These are phyloP conservation scores for Euphorbia peplus DNA, from an alignment of 345 rosid species.

Conservation along the genomic window DNA sequence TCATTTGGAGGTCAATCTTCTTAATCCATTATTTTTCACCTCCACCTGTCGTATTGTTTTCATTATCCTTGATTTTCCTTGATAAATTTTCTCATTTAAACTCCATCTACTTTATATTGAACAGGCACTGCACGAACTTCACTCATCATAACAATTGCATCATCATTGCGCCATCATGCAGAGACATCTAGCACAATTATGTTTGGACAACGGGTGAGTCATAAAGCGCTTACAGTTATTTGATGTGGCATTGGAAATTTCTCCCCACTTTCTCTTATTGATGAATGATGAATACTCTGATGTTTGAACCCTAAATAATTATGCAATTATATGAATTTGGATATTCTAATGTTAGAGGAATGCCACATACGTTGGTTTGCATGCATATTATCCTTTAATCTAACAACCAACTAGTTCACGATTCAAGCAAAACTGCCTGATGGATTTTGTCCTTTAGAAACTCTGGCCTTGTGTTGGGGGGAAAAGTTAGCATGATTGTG, in stretches of 20 bases:
- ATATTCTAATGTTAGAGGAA: not conserved
- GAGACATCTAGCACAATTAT: slow-evolving; percentile 90
- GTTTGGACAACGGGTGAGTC: slow-evolving; percentile 93
- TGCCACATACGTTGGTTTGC: not conserved
- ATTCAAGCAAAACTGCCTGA: not conserved
- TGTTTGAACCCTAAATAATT: not conserved
- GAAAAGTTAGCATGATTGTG: not conserved
- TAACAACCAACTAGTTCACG: not conserved
- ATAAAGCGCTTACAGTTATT: not conserved
- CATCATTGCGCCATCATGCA: slow-evolving; percentile 72
- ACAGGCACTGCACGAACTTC: slow-evolving; percentile 94
- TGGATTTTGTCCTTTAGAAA: not conserved
- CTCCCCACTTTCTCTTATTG: not conserved
- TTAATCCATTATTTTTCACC: slow-evolving; percentile 1
- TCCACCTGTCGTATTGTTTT: not conserved
- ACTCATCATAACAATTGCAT: slow-evolving; percentile 79
- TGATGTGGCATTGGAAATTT: not conserved
- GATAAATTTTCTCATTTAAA: slow-evolving; percentile 2
- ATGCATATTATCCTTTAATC: not conserved
- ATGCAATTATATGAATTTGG: not conserved
- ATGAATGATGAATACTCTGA: no score
- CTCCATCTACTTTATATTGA: slow-evolving; percentile 18
- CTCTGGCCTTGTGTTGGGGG: not conserved
- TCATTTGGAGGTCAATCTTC: slow-evolving; percentile 74
- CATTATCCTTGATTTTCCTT: not conserved